These are phyloP conservation scores for Pseudomassariella vexata DNA, from an alignment of 2,329 filamentous ascomycete species.

Conservation along the genomic window DNA sequence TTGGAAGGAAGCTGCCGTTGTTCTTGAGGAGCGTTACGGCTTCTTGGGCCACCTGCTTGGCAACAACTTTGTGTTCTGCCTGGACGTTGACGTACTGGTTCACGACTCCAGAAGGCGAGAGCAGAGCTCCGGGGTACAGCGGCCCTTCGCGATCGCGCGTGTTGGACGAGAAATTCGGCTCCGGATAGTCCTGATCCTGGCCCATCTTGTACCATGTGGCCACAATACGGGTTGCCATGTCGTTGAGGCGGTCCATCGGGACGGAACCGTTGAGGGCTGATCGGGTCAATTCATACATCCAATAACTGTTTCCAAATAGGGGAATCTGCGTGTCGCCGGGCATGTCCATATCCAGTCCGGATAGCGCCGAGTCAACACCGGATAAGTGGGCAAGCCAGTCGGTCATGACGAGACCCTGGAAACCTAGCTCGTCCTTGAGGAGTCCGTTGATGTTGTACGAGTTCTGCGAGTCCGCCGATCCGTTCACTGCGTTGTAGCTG, in stretches of 20 bases:
- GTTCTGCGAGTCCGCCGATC: conserved; percentile 62
- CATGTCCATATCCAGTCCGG: conserved; percentile 63
- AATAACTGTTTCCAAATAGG: conserved; percentile 42
- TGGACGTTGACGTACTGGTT: conserved; percentile 66
- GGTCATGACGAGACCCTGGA: conserved; percentile 65
- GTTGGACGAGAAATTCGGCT: conserved; percentile 54
- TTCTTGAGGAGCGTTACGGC: conserved; percentile 58
- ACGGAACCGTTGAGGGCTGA: conserved; percentile 52
- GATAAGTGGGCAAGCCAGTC: conserved; percentile 74
- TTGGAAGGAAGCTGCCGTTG: conserved; percentile 52
- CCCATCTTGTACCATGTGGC: conserved; percentile 55
- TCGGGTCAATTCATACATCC: conserved; percentile 49
- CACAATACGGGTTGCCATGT: conserved; percentile 49
- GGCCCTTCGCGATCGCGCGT: conserved; percentile 49
- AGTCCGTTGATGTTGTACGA: conserved; percentile 63
- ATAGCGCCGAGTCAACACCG: conserved; percentile 66
- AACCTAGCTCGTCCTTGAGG: conserved; percentile 68
- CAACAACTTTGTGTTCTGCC: conserved; percentile 42
- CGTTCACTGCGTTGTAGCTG: conserved; percentile 69
- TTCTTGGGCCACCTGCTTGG: conserved; percentile 49
- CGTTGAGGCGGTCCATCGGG: conserved; percentile 50
- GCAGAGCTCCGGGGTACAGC: conserved; percentile 50
- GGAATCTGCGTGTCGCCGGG: conserved; percentile 49
- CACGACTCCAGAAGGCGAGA: conserved; percentile 56
- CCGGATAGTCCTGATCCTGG: conserved; percentile 51